Conservation (phyloP, 768 basidiomycete genomes). For the Leccinum obscurum region DNA sequence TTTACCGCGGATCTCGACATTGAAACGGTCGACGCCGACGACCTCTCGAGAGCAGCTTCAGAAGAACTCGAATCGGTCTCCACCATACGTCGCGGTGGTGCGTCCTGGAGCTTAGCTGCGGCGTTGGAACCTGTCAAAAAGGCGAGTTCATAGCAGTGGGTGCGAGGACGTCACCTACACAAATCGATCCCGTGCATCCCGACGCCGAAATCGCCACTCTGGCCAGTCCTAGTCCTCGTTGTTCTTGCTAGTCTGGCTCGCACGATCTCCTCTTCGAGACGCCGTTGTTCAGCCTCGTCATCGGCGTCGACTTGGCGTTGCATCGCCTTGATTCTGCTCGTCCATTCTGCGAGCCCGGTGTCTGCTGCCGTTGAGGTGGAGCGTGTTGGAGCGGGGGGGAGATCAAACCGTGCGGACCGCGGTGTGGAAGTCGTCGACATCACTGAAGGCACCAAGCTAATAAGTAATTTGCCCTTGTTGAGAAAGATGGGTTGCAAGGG, state of each 20-base stretch:
- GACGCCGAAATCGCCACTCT: conserved; percentile 39
- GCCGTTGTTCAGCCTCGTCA: conserved; percentile 73
- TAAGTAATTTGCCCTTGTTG: neutral
- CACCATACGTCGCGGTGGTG: neutral
- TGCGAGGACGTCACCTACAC: conserved; percentile 25
- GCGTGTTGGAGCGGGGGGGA: conserved; percentile 34
- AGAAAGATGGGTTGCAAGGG: neutral
- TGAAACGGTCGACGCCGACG: conserved; percentile 2
- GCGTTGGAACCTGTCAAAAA: conserved; percentile 4
- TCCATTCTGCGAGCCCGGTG: conserved; percentile 76
- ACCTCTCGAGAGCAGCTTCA: conserved; percentile 5
- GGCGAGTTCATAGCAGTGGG: neutral
- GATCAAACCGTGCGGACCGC: conserved; percentile 36
- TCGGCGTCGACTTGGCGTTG: conserved; percentile 81
- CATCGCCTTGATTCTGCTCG: conserved; percentile 74
- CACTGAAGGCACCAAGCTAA: neutral
- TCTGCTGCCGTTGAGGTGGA: conserved; percentile 42
- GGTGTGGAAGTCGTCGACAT: conserved; percentile 34
- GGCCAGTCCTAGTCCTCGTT: conserved; percentile 37
- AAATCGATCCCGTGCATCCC: conserved; percentile 37
- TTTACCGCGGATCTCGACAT: conserved; percentile 18
- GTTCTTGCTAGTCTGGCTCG: conserved; percentile 47
- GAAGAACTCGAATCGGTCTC: conserved; percentile 14
- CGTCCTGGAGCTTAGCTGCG: conserved; percentile 27
- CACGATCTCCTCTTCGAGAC: conserved; percentile 58